These are phyloP conservation scores for Eimeria necatrix DNA, from an alignment of 169 alveolate species.

Conservation along the genomic window DNA sequence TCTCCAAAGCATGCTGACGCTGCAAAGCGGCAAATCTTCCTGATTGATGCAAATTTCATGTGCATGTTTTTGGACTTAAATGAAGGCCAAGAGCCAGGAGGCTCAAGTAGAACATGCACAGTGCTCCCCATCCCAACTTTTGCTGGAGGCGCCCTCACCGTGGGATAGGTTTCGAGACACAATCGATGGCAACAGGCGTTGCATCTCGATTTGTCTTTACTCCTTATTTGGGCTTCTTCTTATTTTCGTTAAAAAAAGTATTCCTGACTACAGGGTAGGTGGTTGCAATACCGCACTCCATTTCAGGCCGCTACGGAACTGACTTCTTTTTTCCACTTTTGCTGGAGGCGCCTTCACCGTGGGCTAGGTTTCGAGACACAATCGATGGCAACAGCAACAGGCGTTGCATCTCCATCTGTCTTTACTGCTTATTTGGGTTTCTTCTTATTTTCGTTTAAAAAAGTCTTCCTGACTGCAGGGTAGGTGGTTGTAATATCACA, in stretches of 20 bases:
- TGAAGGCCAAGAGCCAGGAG: not conserved
- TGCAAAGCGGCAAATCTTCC: too few relatives aligned
- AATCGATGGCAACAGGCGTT: constrained; percentile 7
- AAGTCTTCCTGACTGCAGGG: constrained; percentile 32
- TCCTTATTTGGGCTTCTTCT: not conserved
- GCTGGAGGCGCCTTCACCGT: not conserved
- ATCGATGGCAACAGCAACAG: not conserved
- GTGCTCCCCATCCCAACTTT: not conserved
- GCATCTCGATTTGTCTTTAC: constrained; percentile 28
- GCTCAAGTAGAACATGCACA: not conserved
- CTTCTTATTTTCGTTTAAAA: not conserved
- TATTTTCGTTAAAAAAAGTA: not conserved
- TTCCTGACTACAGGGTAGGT: constrained; percentile 55
- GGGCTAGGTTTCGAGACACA: not conserved
- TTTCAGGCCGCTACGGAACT: not conserved
- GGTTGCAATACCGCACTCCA: not conserved
- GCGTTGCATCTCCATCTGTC: constrained; percentile 23
- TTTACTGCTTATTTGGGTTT: not conserved
- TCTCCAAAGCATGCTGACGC: too few relatives aligned
- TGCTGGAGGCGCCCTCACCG: not conserved
- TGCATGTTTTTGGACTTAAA: not conserved
- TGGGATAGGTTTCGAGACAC: constrained; percentile 15
- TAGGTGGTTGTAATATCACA: not conserved
- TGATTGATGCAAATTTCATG: too few relatives aligned
- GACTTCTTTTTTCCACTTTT: too few relatives aligned